A percentile compares a stretch with the other conserved stretches of the same genome.
phyloP scores from a whole-genome alignment of 371 early-diverging fungal genomes.

The Mucor irregularis region DNA sequence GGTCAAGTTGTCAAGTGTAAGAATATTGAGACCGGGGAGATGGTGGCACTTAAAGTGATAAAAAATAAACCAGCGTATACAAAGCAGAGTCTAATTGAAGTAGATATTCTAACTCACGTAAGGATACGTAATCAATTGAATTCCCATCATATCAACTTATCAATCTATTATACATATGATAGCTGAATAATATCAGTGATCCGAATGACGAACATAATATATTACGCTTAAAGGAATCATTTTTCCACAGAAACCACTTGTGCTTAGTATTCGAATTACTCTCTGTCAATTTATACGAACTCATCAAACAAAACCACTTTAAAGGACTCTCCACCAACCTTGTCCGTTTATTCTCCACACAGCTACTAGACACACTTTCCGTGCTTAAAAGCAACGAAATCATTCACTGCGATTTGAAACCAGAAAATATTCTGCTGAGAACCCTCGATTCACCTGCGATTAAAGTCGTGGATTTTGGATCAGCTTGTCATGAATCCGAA shows the following conservation, averaged over 20 bases:
- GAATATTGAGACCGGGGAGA: constrained; percentile 78
- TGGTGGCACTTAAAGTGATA: constrained; percentile 96
- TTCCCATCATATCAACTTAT: too few relatives aligned
- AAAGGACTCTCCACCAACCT: constrained; percentile 89
- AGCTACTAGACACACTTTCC: constrained; percentile 79
- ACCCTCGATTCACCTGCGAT: constrained; percentile 81
- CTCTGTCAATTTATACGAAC: constrained; percentile 94
- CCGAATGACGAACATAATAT: constrained; percentile 80
- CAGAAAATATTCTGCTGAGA: constrained; percentile 94
- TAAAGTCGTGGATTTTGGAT: constrained; percentile 98
- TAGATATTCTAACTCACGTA: constrained; percentile 84
- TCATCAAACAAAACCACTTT: constrained; percentile 95
- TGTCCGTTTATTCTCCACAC: constrained; percentile 83
- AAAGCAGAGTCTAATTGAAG: constrained; percentile 95
- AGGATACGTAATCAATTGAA: background rate
- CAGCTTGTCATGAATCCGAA: constrained; percentile 85
- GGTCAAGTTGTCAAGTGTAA: constrained; percentile 97
- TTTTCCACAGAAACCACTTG: constrained; percentile 91
- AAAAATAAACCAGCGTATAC: constrained; percentile 96
- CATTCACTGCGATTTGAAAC: constrained; percentile 99
- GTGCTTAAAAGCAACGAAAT: constrained; percentile 52
- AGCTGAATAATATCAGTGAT: constrained; percentile 83
- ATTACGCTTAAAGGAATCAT: constrained; percentile 85
- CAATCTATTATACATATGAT: too few relatives aligned
- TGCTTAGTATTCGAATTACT: constrained; percentile 96